Conservation (phyloP, 768 basidiomycete genomes). For the Hericium rajendrae region DNA sequence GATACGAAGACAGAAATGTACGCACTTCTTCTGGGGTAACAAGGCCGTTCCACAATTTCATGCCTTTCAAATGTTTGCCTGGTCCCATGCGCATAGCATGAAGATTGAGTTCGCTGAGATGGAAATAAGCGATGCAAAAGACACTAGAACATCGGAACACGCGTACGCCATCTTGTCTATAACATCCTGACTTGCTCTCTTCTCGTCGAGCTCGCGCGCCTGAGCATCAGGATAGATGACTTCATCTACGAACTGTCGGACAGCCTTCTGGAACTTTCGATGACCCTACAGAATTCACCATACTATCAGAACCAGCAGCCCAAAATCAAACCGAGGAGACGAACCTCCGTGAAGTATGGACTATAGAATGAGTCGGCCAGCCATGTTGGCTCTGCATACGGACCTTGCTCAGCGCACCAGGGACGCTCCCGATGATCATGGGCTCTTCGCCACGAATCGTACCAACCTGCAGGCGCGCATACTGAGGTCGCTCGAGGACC, state of each 20-base stretch:
- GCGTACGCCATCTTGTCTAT: slow-evolving; percentile 72
- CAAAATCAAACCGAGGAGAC: slow-evolving; percentile 11
- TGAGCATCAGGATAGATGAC: slow-evolving; percentile 41
- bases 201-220: slow-evolving; percentile 82
- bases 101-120: slow-evolving; percentile 51
- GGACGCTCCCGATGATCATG: slow-evolving; percentile 35
- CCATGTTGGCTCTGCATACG: slow-evolving; percentile 89
- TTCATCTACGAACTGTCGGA: slow-evolving; percentile 61
- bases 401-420: slow-evolving; percentile 58
- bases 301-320: too few relatives aligned
- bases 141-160: slow-evolving; percentile 17
- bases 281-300: slow-evolving; percentile 38
- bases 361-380: slow-evolving; percentile 57
- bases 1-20: neutral
- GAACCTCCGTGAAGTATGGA: slow-evolving; percentile 68
- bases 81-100: slow-evolving; percentile 92
- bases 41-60: slow-evolving; percentile 61
- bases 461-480: slow-evolving; percentile 63
- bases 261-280: slow-evolving; percentile 45
- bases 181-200: slow-evolving; percentile 68
- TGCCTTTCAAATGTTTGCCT: slow-evolving; percentile 77
- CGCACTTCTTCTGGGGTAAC: slow-evolving; percentile 68
- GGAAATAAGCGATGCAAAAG: neutral
- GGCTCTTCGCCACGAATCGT: slow-evolving; percentile 51
- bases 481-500: slow-evolving; percentile 66